phyloP scores from a whole-genome alignment of 441 rosid species.

The Adansonia gregorii region DNA sequence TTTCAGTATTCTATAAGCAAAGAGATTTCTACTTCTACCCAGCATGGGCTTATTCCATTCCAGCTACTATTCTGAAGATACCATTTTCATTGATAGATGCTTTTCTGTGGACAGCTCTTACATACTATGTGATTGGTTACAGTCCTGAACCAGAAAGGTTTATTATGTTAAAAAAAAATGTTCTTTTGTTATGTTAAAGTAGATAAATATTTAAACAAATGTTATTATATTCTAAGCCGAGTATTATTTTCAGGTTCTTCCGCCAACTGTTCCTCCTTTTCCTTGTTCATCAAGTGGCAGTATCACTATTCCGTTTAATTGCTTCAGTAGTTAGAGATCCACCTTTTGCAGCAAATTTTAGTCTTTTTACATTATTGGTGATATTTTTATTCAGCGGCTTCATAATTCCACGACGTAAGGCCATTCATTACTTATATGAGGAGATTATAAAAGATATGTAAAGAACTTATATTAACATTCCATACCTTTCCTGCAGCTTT shows the following conservation, averaged over 20 bases:
- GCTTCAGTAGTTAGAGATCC: conserved; percentile 52
- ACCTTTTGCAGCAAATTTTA: conserved; percentile 44
- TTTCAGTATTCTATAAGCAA: conserved; percentile 65
- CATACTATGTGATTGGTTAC: conserved; percentile 74
- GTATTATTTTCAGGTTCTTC: conserved; percentile 48
- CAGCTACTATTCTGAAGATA: conserved; percentile 57
- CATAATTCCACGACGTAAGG: conserved; percentile 40
- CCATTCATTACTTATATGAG: conserved; percentile 17
- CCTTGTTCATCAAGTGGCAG: conserved; percentile 53
- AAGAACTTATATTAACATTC: neutral
- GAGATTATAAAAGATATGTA: neutral
- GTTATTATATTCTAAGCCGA: neutral
- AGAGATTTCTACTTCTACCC: conserved; percentile 58
- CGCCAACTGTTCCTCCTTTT: conserved; percentile 62
- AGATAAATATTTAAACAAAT: neutral
- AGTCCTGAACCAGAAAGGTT: conserved; percentile 63
- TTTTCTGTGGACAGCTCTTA: conserved; percentile 59
- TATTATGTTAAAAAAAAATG: conserved; percentile 37
- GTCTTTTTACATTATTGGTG: conserved; percentile 23
- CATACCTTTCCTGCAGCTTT: conserved; percentile 38
- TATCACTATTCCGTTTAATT: conserved; percentile 56
- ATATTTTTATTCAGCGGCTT: conserved; percentile 45
- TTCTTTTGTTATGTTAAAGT: conserved; percentile 28
- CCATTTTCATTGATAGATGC: conserved; percentile 63
- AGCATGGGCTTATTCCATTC: conserved; percentile 69